Conservation (phyloP, 805 yeast genomes). For the Teunomyces aglyptinius region DNA sequence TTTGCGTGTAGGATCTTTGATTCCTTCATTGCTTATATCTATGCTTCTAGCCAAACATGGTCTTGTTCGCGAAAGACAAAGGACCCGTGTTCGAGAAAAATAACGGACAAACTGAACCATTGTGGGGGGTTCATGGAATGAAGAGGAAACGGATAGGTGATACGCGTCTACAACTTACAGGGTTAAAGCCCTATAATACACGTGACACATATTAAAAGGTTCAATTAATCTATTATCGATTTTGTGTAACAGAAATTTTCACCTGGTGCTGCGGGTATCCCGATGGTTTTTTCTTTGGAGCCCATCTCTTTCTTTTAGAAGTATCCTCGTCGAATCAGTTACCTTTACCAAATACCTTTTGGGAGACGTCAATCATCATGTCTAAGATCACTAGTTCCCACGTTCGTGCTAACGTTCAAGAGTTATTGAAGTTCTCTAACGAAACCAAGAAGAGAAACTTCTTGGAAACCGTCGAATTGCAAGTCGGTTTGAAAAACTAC, state of each 20-base stretch:
- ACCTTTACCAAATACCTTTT: constrained; percentile 46
- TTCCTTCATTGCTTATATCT: constrained; percentile 7
- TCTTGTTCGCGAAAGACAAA: background rate
- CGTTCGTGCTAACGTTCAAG: constrained; percentile 95
- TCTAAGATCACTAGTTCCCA: constrained; percentile 88
- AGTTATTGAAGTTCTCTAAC: constrained; percentile 83
- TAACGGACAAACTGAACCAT: background rate
- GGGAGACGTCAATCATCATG: constrained; percentile 76
- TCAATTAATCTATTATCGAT: background rate
- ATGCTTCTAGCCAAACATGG: constrained; percentile 5
- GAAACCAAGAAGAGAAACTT: constrained; percentile 99
- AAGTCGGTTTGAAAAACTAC: constrained; percentile 99
- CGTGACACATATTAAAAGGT: background rate
- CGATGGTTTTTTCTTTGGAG: background rate
- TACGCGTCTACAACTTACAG: background rate
- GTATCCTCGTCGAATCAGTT: constrained; percentile 59
- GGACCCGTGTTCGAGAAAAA: background rate
- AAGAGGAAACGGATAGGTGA: background rate
- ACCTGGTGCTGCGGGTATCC: background rate
- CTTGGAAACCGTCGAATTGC: constrained; percentile 99
- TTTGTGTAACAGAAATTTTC: constrained; percentile 4
- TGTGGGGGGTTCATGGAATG: background rate
- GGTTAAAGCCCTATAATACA: constrained; percentile 7
- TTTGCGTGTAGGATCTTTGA: constrained; percentile 5
- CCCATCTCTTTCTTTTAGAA: background rate